Base-by-base conservation (phyloP, 208 protist genomes). In the Leishmania guyanensis region DNA sequence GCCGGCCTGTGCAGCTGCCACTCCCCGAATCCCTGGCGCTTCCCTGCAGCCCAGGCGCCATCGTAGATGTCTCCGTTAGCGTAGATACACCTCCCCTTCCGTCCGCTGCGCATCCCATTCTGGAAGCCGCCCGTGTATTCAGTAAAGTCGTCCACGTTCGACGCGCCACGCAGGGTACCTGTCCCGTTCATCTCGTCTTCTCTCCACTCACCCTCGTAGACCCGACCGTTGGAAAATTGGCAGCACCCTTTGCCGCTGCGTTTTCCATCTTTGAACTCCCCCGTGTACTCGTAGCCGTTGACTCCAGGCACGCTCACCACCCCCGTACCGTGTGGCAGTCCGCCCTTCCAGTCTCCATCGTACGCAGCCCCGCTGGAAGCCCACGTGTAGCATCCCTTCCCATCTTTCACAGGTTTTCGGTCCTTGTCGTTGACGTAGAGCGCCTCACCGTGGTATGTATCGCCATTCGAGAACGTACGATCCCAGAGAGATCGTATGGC, bases 191-290 rank as follows among this genome's bases (percentile, higher is more conserved):
- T 95, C 72, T 94, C 80, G 74, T 97, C 96, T 16, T 85, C 77
- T 39, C 79, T 39, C 96, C 96, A 98, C 69, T 96, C 91, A 0
- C 96, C 95, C 2, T 88, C 85, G 86, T 97, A 98, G 50, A 78
- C 72, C 20, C 89, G 88, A 29, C 94, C 95, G 73, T 95, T 96
- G 26, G 78, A 60, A 70, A 97, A 98, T 10, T 66, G 78, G 80
- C 96, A 98, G 3, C 69, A 85, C 9, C 96, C 95, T 2, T 84
- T 75, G 17, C 94, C 96, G 73, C 88, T 81, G 58, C 94, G 92
- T 76, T 89, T 80, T n/a, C 95, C 86, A 12, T 86, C 78, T 3
- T 86, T 71, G 69, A 94, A 95, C 29, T 81, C 77, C 1, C 94
- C 94, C 36, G 86, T 84, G 71, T 95, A 97, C 48, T 76, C 84